Base-by-base conservation (phyloP, 192 early-diverging fungal species). In the Podila epigama region DNA sequence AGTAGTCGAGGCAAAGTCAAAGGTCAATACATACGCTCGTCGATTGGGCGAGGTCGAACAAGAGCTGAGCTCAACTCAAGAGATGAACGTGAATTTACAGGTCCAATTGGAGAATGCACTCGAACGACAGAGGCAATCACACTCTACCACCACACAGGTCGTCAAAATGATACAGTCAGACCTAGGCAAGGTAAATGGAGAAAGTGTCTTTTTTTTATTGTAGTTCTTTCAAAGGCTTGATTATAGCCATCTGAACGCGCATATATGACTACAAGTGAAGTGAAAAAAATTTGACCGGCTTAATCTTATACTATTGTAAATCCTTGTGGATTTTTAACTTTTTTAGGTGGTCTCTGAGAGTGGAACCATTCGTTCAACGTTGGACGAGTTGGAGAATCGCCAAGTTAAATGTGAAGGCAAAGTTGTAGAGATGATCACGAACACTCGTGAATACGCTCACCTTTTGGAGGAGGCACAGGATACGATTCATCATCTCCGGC, bases 131-230 rank as follows among this genome's bases (percentile, higher is more conserved):
- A 89, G 85, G 59, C 79, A 85, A 44, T 75, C 82, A 5, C 82
- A 80, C 22, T 81, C 85, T 9, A 89, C 52, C 18, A 89, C 87
- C 11, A 84, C 84, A 2, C 84, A 84, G 31, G 69, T 80, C 4
- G 84, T 89, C n/a, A 85, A 85, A 35, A 83, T 79, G 48, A 84
- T 89, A 44, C 87, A 89, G 63, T 69, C 75, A 5, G 87, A 89
- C 56, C 70, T 89, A 16, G 70, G 81, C 7, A 82, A 69, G 63
- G 84, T 85, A 60, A 58, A 51, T 55, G 41, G 36, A 22, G 42
- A 7, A 4, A 16, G 22, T 31, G 12, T 11, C 29, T 40, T n/a
- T n/a, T n/a, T n/a, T n/a, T n/a, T n/a, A n/a, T n/a, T n/a, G n/a
- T n/a, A n/a, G n/a, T n/a, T n/a, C n/a, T n/a, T n/a, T n/a, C n/a